Conservation (phyloP, 2,329 filamentous ascomycete genomes). For the Zasmidium citrigriseum region DNA sequence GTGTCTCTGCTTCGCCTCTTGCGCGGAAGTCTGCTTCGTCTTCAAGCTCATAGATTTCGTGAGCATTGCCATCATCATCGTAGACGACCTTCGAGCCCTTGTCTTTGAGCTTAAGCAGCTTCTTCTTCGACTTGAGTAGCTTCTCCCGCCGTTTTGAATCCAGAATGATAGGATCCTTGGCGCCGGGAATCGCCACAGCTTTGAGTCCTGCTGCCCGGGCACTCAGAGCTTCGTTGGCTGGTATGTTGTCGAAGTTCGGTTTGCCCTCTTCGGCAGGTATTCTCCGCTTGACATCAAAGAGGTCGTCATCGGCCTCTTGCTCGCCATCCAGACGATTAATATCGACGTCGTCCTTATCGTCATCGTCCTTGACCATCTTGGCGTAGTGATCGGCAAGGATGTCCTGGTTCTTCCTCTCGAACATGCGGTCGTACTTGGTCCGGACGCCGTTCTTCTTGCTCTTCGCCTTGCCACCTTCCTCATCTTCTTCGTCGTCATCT, state of each 20-base stretch:
- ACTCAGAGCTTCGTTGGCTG: constrained; percentile 38
- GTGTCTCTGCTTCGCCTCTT: constrained; percentile 72
- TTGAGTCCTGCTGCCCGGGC: constrained; percentile 55
- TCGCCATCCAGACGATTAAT: constrained; percentile 35
- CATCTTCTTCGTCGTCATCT: constrained; percentile 55
- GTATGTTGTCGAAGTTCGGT: constrained; percentile 39
- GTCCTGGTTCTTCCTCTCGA: constrained; percentile 93
- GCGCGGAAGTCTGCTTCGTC: constrained; percentile 78
- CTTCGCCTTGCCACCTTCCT: constrained; percentile 47
- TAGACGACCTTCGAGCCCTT: constrained; percentile 84
- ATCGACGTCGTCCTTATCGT: constrained; percentile 42
- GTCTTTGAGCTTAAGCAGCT: constrained; percentile 89
- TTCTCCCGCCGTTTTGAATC: constrained; percentile 96
- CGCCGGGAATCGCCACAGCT: constrained; percentile 65
- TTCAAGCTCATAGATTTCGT: constrained; percentile 84
- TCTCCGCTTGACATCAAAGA: constrained; percentile 90
- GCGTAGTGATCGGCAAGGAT: constrained; percentile 92
- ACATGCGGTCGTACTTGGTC: constrained; percentile 98
- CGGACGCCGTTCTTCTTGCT: constrained; percentile 68
- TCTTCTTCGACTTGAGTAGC: constrained; percentile 90
- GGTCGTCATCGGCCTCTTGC: constrained; percentile 60
- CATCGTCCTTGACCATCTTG: constrained; percentile 72
- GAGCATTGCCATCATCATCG: constrained; percentile 85
- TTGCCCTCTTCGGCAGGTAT: constrained; percentile 67
- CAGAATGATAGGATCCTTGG: constrained; percentile 71